Evolutionary conservation across 1,284 basidiomycete genomes (phyloP).

Genomic region (Ceratobasidium sp.): DNA sequence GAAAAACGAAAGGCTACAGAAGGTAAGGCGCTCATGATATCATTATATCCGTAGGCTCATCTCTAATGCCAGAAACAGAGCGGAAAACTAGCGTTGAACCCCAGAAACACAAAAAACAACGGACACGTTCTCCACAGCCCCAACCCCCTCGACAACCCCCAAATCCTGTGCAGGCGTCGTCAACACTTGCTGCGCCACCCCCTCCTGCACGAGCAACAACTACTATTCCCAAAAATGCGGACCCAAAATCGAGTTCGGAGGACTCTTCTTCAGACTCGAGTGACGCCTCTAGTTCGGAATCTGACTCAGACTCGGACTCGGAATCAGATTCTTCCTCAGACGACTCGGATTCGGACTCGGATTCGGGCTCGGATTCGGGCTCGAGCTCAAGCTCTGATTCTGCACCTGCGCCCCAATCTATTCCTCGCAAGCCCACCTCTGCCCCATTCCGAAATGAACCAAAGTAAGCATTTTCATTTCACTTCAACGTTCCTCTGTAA

Average conservation of each 20-base stretch:
- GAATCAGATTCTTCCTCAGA: constrained; percentile 40
- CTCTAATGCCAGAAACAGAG: not conserved
- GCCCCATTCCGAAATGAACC: not conserved
- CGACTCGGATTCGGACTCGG: constrained; percentile 49
- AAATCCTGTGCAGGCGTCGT: not conserved
- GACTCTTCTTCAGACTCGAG: constrained; percentile 1
- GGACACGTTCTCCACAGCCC: constrained; percentile 12
- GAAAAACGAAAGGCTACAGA: constrained; percentile 15
- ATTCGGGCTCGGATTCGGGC: constrained; percentile 48
- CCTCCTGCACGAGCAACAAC: not conserved
- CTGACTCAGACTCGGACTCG: constrained; percentile 31
- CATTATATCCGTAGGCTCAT: not conserved
- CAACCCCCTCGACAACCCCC: not conserved
- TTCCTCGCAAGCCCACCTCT: constrained; percentile 9
- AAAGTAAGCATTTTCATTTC: not conserved
- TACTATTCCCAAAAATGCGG: not conserved
- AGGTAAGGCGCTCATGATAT: not conserved
- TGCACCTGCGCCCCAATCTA: constrained; percentile 45
- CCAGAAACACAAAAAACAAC: constrained; percentile 4
- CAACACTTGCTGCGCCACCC: not conserved
- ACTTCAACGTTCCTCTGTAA: constrained; percentile 23
- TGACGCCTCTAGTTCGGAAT: constrained; percentile 2
- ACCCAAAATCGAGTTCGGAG: not conserved
- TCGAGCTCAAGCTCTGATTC: constrained; percentile 50
- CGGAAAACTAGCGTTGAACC: not conserved